Evolutionary conservation across 345 rosid genomes (phyloP).

Genomic region (Arabis alpina): DNA sequence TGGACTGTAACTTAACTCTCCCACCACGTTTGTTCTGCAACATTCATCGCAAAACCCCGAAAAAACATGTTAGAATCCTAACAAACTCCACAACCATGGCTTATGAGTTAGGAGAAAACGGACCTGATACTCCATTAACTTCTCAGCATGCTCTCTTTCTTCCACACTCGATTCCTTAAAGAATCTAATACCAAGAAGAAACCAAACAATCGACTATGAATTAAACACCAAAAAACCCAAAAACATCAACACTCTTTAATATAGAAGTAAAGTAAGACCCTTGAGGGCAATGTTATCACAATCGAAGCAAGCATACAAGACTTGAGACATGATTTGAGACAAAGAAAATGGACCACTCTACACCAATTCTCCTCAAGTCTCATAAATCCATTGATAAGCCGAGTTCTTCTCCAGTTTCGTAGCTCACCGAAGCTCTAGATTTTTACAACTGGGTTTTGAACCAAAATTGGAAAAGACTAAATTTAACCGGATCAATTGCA

Average conservation of each 20-base stretch:
- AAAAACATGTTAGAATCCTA: conserved; percentile 5
- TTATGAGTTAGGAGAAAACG: not conserved
- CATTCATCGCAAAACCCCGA: not conserved
- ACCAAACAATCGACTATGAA: not conserved
- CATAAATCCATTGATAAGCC: conserved; percentile 50
- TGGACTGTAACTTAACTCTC: conserved; percentile 72
- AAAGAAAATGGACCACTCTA: conserved; percentile 64
- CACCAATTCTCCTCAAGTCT: conserved; percentile 49
- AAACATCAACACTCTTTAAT: conserved; percentile 61
- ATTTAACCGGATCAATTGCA: too few relatives aligned
- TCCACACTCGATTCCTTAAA: conserved; percentile 92
- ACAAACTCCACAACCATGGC: not conserved
- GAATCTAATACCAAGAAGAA: conserved; percentile 55
- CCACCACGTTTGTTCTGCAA: conserved; percentile 91
- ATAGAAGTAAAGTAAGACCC: conserved; percentile 93
- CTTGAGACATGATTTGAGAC: too few relatives aligned
- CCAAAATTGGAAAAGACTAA: too few relatives aligned
- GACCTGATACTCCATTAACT: conserved; percentile 94
- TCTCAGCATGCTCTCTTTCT: conserved; percentile 96
- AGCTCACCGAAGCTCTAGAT: conserved; percentile 62
- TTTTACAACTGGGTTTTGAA: conserved; percentile 59
- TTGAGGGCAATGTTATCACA: conserved; percentile 86
- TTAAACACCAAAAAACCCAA: not conserved
- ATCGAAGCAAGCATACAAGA: conserved; percentile 91
- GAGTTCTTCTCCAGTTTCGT: conserved; percentile 56